Evolutionary conservation across 1,284 basidiomycete genomes (phyloP), one percentile per base, ranked within the genome.

Genomic region (Inonotus obliquus): DNA sequence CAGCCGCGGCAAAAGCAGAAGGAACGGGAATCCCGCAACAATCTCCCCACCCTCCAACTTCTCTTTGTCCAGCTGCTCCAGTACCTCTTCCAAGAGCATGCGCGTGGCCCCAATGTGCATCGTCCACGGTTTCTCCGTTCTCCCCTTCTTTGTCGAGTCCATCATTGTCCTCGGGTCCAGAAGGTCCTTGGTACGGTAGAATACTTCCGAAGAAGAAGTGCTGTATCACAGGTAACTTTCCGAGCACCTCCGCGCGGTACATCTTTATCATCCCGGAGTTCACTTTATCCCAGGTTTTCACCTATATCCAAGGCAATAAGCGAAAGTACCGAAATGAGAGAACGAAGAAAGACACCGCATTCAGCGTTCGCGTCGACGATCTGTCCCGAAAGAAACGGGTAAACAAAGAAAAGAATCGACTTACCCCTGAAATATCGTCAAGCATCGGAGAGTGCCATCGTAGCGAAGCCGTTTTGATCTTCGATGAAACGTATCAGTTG

Each of bases 371-470:
- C 23, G 2, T 38, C 32, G 19, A 14, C 41, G 41, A 44, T 17
- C 17, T 14, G 4, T 44, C 13, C 41, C 32, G 32, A 32, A 32
- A 32, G 32, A 32, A 32, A 32, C 32, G 32, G 32, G 32, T 32
- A 32, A 32, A 32, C 7, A 13, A 13, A 27, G 32, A 23, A 29
- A 41, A 32, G 52, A 59, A 9, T 35, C 5, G 4, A 70, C 81
- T 62, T 71, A 90, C 96, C 3, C 89, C 94, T 0, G 94, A 96
- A 64, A 99, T 99, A 72, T 98, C 96, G 71, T 98, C 94, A 11
- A 99, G 83, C 96, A 99, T 99, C 0, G 96, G 97, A 0, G 94
- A 98, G 76, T 99, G 97, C 97, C 96, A 99, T 55, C 96, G 83
- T 2, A 99, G 79, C 0, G 94, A 95, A 0, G 95, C 95, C 0